phyloP scores from a whole-genome alignment of 768 basidiomycete genomes.

The Lactarius akahatsu region DNA sequence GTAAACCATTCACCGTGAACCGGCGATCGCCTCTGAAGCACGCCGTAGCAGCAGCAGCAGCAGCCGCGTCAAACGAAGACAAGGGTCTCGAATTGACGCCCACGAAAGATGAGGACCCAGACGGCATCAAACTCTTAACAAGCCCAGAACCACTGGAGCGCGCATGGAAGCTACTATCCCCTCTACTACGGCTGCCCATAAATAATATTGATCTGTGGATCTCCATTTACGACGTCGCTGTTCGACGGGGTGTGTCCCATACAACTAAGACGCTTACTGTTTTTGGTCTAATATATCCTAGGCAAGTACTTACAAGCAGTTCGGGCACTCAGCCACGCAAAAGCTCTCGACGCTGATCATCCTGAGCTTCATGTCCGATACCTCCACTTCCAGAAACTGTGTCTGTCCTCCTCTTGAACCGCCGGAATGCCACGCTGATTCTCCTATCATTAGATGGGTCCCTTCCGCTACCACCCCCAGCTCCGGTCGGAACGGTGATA shows the following conservation, averaged over 20 bases:
- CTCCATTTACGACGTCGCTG: conserved; percentile 74
- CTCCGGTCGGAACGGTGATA: conserved; percentile 51
- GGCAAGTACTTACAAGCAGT: conserved; percentile 82
- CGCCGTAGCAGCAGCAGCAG: conserved; percentile 34
- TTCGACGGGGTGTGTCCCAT: conserved; percentile 67
- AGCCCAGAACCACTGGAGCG: conserved; percentile 67
- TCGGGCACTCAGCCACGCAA: conserved; percentile 60
- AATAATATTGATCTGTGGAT: conserved; percentile 70
- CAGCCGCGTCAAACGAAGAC: conserved; percentile 53
- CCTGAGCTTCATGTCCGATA: conserved; percentile 73
- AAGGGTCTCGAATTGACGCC: conserved; percentile 61
- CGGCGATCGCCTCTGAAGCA: conserved; percentile 22
- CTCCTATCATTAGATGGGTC: conserved; percentile 41
- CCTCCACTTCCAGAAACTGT: conserved; percentile 57
- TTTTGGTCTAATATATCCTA: conserved; percentile 34
- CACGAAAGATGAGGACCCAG: conserved; percentile 79
- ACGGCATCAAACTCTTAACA: conserved; percentile 68
- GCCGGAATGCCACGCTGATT: conserved; percentile 10
- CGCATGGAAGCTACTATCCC: conserved; percentile 68
- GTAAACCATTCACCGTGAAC: conserved; percentile 38
- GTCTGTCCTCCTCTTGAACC: conserved; percentile 38
- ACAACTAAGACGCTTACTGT: neutral
- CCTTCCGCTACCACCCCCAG: conserved; percentile 44
- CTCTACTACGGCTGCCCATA: conserved; percentile 53
- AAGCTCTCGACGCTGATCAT: conserved; percentile 50